Conservation (phyloP, 345 rosid genomes). For the Eucalyptus cloeziana region DNA sequence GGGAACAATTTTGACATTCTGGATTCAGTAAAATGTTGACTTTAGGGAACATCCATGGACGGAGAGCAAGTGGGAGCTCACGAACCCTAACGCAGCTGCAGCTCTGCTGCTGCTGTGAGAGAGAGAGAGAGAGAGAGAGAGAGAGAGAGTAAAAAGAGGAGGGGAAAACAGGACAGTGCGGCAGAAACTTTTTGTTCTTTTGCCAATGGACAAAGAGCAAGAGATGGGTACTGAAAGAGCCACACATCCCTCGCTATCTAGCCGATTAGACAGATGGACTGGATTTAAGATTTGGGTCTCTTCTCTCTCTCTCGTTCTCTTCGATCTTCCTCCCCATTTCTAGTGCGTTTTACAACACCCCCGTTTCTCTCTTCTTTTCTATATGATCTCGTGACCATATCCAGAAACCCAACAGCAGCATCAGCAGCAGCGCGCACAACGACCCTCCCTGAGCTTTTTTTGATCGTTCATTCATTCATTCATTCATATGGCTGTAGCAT, state of each 20-base stretch:
- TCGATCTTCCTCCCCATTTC: neutral
- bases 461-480: neutral
- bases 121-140: neutral
- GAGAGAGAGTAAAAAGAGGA: neutral
- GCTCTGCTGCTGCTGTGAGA: neutral
- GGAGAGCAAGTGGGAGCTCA: neutral
- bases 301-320: neutral
- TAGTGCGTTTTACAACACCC: neutral
- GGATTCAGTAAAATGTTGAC: neutral
- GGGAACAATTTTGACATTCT: neutral
- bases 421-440: neutral
- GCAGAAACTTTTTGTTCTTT: neutral
- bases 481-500: neutral
- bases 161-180: neutral
- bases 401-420: neutral
- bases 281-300: neutral
- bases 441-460: neutral
- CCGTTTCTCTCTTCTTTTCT: neutral
- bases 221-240: neutral
- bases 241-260: neutral
- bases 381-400: neutral
- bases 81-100: neutral
- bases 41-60: neutral
- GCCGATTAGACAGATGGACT: neutral
- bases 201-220: neutral